Evolutionary conservation across 2,329 filamentous ascomycete species (phyloP), one percentile per base, ranked within the genome.

Genomic region (Phaeosphaeria sp.): DNA sequence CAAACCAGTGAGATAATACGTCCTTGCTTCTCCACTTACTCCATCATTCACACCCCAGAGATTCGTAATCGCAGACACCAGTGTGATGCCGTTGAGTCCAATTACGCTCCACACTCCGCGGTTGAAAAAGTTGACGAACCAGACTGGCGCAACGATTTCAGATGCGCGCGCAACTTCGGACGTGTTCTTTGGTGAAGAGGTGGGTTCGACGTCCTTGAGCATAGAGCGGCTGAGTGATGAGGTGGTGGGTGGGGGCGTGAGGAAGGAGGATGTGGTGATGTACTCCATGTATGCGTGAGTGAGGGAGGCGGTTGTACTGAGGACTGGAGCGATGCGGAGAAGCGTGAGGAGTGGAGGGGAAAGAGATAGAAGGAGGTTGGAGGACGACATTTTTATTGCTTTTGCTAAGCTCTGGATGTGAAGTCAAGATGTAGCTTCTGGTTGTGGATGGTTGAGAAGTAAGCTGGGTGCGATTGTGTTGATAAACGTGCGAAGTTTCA

Each of bases 221-320:
- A 60, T 51, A 21, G 54, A 22, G n/a, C 8, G 15, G 2, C 54
- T 53, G 39, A 61, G 36, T 15, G 15, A 8, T 33, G 51, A 49
- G 7, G 36, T n/a, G 3, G 57, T 65, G 11, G 60, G 55, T 1
- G 66, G 48, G 0, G 60, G 13, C 3, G 4, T 6, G 21, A 69
- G 56, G 53, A 71, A 72, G 15, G 69, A 62, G 9, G 59, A 58
- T 30, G 59, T 67, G 6, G 68, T 65, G 5, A 71, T 24, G 45
- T 51, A 60, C 52, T 73, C 69, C 62, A 68, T 66, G 60, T 68
- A 72, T 6, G 70, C 67, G 40, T 73, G 69, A 6, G 66, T 67
- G 6, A 73, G 58, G 39, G 60, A 64, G 21, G 63, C 68, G n/a
- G 69, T 72, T 42, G 55, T 60, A 55, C 51, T 47, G 22, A 73